phyloP scores from a whole-genome alignment of 1,284 basidiomycete genomes.

The Apiotrichum domesticum region DNA sequence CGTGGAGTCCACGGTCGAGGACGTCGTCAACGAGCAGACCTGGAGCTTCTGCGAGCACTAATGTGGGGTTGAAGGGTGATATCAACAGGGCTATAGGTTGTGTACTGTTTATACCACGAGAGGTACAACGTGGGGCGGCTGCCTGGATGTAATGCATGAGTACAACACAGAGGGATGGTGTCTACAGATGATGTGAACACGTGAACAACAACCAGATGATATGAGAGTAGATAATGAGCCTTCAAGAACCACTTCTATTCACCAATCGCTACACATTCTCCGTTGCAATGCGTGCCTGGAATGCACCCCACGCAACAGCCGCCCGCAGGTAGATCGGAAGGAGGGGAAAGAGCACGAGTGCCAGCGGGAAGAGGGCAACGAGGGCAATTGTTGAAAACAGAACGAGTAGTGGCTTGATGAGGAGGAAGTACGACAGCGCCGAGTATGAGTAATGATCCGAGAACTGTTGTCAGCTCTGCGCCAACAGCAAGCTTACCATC shows the following conservation, averaged over 20 bases:
- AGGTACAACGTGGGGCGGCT: no score
- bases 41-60: conserved; percentile 19
- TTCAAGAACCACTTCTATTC: no score
- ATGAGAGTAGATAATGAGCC: not conserved
- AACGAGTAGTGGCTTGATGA: conserved; percentile 43
- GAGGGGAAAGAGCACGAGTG: conserved; percentile 25
- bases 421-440: conserved; percentile 42
- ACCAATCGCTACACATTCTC: conserved; percentile 29
- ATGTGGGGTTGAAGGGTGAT: no score
- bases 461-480: conserved; percentile 19
- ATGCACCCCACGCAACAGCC: conserved; percentile 34
- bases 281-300: conserved; percentile 42
- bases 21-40: not conserved
- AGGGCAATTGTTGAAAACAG: conserved; percentile 39
- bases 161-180: no score
- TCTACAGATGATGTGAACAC: not conserved
- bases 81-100: no score
- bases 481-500: conserved; percentile 29
- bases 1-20: not conserved
- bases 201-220: not conserved
- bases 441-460: conserved; percentile 44
- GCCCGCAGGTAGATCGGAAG: conserved; percentile 37
- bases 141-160: no score
- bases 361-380: conserved; percentile 32
- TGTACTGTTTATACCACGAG: no score